Evolutionary conservation across 169 alveolate genomes (phyloP).

Genomic region (Cryptosporidium bovis): DNA sequence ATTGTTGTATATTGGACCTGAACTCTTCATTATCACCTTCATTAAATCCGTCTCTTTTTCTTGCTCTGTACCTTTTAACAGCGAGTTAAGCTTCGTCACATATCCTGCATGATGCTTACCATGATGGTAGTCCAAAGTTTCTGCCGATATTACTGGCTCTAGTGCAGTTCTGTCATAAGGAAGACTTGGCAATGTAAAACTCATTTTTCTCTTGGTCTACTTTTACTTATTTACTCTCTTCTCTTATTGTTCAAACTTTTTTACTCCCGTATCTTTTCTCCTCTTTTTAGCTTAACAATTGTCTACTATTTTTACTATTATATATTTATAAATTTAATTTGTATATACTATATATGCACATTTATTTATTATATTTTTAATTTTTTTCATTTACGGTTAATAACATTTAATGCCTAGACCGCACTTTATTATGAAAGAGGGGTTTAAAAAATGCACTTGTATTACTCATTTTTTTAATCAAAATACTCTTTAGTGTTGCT

Average conservation of each 20-base stretch:
- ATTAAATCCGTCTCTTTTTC: conserved; percentile 63
- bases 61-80: conserved; percentile 74
- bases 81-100: conserved; percentile 86
- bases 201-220: conserved; percentile 74
- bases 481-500: too few relatives aligned
- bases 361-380: background rate
- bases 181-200: conserved; percentile 89
- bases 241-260: background rate
- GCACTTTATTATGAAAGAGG: too few relatives aligned
- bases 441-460: too few relatives aligned
- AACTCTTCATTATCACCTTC: conserved; percentile 81
- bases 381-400: background rate
- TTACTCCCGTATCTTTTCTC: background rate
- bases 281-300: background rate
- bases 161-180: conserved; percentile 92
- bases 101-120: conserved; percentile 95
- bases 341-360: background rate
- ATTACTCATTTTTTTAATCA: too few relatives aligned
- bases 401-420: too few relatives aligned
- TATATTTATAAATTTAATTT: background rate
- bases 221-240: background rate
- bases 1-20: conserved; percentile 88
- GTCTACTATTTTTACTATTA: background rate
- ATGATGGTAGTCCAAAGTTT: conserved; percentile 92
- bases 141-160: conserved; percentile 93